Evolutionary conservation across 768 basidiomycete genomes (phyloP).

Genomic region (Lyophyllum decastes): DNA sequence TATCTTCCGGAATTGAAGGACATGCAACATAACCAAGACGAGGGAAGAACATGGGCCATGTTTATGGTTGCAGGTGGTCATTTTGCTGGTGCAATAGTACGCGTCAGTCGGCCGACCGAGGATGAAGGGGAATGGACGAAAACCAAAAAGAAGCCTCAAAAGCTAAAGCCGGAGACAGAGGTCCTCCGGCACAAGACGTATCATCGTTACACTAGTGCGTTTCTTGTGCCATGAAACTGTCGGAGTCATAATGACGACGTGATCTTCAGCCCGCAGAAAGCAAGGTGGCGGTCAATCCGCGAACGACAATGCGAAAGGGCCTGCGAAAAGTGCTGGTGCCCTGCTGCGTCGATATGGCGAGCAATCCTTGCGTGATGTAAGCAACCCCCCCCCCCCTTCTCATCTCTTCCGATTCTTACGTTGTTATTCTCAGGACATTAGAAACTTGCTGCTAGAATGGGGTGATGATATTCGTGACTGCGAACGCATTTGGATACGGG

Average conservation of each 20-base stretch:
- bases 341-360: conserved; percentile 94
- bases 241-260: conserved; percentile 9
- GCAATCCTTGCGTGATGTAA: conserved; percentile 86
- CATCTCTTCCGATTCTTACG: neutral
- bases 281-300: conserved; percentile 94
- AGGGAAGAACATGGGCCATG: conserved; percentile 85
- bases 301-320: conserved; percentile 92
- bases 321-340: conserved; percentile 93
- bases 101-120: conserved; percentile 58
- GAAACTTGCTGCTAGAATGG: conserved; percentile 82
- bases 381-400: neutral
- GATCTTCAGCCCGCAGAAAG: conserved; percentile 79
- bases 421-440: conserved; percentile 69
- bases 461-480: conserved; percentile 81
- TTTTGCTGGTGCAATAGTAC: conserved; percentile 90
- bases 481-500: conserved; percentile 90
- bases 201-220: conserved; percentile 96
- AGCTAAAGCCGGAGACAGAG: conserved; percentile 76
- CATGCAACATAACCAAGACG: conserved; percentile 57
- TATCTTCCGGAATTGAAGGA: conserved; percentile 63
- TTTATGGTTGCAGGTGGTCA: conserved; percentile 98
- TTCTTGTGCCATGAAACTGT: neutral
- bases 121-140: conserved; percentile 43
- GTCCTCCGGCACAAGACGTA: conserved; percentile 92
- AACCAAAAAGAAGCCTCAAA: conserved; percentile 56